These are phyloP conservation scores for Brettanomyces custersianus DNA, from an alignment of 805 yeast species.

Conservation along the genomic window DNA sequence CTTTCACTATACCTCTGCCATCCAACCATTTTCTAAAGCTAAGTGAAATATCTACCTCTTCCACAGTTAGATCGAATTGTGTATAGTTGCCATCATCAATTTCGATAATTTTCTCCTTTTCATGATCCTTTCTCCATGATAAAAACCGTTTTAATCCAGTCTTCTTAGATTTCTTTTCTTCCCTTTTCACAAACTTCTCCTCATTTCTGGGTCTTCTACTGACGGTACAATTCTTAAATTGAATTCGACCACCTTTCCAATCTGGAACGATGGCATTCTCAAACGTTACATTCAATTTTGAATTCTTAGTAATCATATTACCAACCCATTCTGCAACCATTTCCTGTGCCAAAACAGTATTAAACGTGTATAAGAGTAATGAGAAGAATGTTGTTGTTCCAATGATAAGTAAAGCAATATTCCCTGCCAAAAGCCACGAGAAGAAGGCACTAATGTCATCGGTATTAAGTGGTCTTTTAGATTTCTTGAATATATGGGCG, in stretches of 20 bases:
- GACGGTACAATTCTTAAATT: conserved; percentile 77
- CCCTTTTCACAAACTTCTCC: conserved; percentile 23
- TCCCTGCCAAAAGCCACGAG: conserved; percentile 88
- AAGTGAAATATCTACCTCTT: conserved; percentile 70
- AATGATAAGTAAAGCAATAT: conserved; percentile 64
- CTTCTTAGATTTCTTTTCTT: background rate
- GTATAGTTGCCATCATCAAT: conserved; percentile 90
- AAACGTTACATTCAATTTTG: conserved; percentile 75
- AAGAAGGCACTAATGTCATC: conserved; percentile 88
- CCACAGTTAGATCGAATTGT: conserved; percentile 87
- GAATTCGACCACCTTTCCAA: conserved; percentile 82
- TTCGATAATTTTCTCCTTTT: background rate
- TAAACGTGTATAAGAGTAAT: conserved; percentile 61
- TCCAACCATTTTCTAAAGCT: conserved; percentile 82
- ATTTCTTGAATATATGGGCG: conserved; percentile 69
- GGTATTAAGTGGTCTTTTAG: conserved; percentile 78
- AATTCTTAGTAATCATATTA: conserved; percentile 71
- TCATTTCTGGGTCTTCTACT: conserved; percentile 62
- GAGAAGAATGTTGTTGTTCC: conserved; percentile 94
- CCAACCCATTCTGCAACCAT: conserved; percentile 77
- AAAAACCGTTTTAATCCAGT: conserved; percentile 5
- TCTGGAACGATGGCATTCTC: conserved; percentile 93
- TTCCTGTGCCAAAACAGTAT: conserved; percentile 85
- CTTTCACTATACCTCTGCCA: conserved; percentile 81
- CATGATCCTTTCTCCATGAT: background rate